Conservation (phyloP, 768 basidiomycete species). For the Candolleomyces aberdarensis region DNA sequence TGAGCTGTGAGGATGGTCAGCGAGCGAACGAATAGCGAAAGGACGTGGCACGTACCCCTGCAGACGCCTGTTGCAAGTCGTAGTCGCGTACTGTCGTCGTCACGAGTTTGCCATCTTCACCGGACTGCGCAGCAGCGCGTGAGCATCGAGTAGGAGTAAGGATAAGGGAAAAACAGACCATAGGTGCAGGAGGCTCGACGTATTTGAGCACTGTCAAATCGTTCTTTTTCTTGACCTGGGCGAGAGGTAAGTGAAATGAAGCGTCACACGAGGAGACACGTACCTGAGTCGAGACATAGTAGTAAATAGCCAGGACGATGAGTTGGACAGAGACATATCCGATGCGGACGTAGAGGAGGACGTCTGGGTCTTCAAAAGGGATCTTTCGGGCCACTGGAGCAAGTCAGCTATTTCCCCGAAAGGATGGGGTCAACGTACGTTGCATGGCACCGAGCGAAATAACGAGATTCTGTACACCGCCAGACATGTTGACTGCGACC, state of each 20-base stretch:
- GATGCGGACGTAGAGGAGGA: constrained; percentile 78
- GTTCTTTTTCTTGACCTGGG: constrained; percentile 89
- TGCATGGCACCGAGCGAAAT: constrained; percentile 96
- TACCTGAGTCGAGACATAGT: constrained; percentile 74
- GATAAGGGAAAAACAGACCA: constrained; percentile 48
- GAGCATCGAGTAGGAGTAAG: not conserved
- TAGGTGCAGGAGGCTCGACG: constrained; percentile 73
- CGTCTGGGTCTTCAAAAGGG: constrained; percentile 83
- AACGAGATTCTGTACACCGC: constrained; percentile 76
- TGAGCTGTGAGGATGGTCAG: constrained; percentile 40
- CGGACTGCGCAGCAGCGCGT: constrained; percentile 38
- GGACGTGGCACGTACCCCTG: constrained; percentile 46
- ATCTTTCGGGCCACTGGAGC: constrained; percentile 84
- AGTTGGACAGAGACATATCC: constrained; percentile 79
- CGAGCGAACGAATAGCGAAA: not conserved
- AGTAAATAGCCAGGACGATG: constrained; percentile 72
- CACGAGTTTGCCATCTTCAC: constrained; percentile 65
- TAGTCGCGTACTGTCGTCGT: constrained; percentile 95
- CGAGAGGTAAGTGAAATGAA: not conserved
- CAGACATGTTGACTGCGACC: constrained; percentile 55
- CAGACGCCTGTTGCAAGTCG: constrained; percentile 84
- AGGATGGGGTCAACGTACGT: constrained; percentile 35
- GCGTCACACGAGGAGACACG: constrained; percentile 17
- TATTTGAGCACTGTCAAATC: constrained; percentile 97
- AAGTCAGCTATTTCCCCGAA: not conserved